A percentile compares a stretch with the other conserved stretches of the same genome.
phyloP scores from a whole-genome alignment of 805 yeast genomes.

The Wickerhamomyces canadensis region DNA sequence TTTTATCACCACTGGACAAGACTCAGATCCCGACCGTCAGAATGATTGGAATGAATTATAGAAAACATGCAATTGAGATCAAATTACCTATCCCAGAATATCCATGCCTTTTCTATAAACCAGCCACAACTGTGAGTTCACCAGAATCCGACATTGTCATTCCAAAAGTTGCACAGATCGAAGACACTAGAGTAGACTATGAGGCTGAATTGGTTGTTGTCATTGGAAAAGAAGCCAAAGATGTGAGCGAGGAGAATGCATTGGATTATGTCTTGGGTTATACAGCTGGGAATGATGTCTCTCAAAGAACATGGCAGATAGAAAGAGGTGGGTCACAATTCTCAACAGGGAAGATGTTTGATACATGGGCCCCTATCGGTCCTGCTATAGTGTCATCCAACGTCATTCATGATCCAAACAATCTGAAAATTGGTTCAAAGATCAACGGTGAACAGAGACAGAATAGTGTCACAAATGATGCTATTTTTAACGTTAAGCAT shows the following conservation, averaged over 20 bases:
- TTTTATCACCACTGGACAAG: conserved; percentile 37
- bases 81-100: conserved; percentile 37
- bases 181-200: conserved; percentile 36
- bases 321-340: conserved; percentile 50
- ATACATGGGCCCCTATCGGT: conserved; percentile 53
- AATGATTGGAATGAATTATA: conserved; percentile 48
- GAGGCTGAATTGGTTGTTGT: conserved; percentile 51
- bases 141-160: conserved; percentile 38
- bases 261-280: conserved; percentile 44
- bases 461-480: conserved; percentile 39
- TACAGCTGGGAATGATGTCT: conserved; percentile 50
- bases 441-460: conserved; percentile 47
- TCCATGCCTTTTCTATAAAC: conserved; percentile 49
- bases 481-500: conserved; percentile 41
- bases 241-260: conserved; percentile 39
- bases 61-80: conserved; percentile 36
- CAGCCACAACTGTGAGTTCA: conserved; percentile 38
- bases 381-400: conserved; percentile 41
- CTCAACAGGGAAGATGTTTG: conserved; percentile 47
- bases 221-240: conserved; percentile 43
- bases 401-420: conserved; percentile 24
- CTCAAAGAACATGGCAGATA: conserved; percentile 53
- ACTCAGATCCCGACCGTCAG: conserved; percentile 35
- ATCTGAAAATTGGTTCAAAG: conserved; percentile 32
- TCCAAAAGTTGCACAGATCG: conserved; percentile 33